Percentiles rank a stretch among this genome's conserved stretches.
Evolutionary conservation across 148 eudicot genomes (phyloP).

Genomic region (Rhododendron williamsianum): DNA sequence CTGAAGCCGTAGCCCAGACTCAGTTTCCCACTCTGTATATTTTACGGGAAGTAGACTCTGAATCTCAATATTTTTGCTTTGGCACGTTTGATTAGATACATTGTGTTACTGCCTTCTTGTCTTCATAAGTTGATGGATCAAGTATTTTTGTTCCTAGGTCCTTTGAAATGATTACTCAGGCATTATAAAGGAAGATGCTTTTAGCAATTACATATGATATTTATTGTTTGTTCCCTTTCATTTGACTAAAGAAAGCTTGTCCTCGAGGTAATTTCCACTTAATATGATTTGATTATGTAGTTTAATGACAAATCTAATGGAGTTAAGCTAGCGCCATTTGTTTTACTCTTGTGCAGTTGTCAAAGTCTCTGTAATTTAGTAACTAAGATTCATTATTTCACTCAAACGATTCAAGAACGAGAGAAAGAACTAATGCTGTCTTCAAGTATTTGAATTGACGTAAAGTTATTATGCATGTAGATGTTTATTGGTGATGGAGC

Average conservation of each 20-base stretch:
- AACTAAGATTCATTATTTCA: background rate
- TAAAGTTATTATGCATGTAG: constrained; percentile 26
- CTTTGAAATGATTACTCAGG: background rate
- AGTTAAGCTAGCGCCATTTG: background rate
- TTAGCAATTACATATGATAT: background rate
- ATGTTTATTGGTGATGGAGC: constrained; percentile 99
- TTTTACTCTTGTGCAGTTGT: background rate
- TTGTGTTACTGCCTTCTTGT: background rate
- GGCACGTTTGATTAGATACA: background rate
- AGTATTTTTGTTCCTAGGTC: background rate
- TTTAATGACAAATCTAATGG: background rate
- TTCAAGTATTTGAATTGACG: no score
- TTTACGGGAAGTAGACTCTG: no score
- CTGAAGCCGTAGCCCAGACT: background rate
- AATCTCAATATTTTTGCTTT: background rate
- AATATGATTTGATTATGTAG: background rate
- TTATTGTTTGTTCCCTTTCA: background rate
- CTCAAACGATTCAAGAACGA: no score
- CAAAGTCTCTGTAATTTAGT: background rate
- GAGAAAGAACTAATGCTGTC: no score
- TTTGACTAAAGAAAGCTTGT: background rate
- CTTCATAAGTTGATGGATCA: constrained; percentile 9
- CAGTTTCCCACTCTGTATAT: background rate
- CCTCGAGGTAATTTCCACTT: background rate
- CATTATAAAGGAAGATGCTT: background rate